Conservation (phyloP, 805 yeast species). For the Pichia heedii region DNA sequence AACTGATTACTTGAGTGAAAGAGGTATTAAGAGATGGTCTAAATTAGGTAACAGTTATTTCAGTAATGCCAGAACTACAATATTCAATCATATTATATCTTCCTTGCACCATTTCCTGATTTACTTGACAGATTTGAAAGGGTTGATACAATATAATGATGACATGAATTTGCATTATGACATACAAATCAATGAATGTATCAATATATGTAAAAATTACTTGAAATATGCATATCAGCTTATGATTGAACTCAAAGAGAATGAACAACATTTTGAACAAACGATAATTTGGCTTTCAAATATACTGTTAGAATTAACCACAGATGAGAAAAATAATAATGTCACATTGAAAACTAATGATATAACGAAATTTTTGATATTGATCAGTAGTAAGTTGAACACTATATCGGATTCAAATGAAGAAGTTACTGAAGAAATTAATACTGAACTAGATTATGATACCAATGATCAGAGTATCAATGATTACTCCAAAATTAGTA, state of each 20-base stretch:
- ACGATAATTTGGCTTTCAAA: constrained; percentile 37
- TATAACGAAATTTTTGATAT: constrained; percentile 25
- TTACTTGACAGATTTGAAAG: constrained; percentile 33
- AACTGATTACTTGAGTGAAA: constrained; percentile 56
- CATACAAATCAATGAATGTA: constrained; percentile 12
- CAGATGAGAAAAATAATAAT: constrained; percentile 26
- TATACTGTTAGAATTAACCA: constrained; percentile 30
- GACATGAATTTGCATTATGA: constrained; percentile 14
- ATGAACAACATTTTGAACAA: constrained; percentile 36
- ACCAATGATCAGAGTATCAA: background rate
- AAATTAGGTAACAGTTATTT: constrained; percentile 41
- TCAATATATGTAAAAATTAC: constrained; percentile 16
- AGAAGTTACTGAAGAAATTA: too few relatives aligned
- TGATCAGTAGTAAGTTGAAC: constrained; percentile 10
- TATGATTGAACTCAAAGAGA: constrained; percentile 37
- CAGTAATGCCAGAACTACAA: constrained; percentile 38
- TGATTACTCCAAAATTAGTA: constrained; percentile 1
- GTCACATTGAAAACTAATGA: constrained; percentile 19
- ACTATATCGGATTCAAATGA: background rate
- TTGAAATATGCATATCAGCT: constrained; percentile 29
- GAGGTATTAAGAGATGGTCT: constrained; percentile 50
- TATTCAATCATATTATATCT: constrained; percentile 44
- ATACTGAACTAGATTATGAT: background rate
- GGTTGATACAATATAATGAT: constrained; percentile 32
- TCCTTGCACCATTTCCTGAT: constrained; percentile 47